A percentile compares a stretch with the other conserved stretches of the same genome.
Conservation (phyloP, 1,284 basidiomycete species). For the Xerocomus nothofagi region DNA sequence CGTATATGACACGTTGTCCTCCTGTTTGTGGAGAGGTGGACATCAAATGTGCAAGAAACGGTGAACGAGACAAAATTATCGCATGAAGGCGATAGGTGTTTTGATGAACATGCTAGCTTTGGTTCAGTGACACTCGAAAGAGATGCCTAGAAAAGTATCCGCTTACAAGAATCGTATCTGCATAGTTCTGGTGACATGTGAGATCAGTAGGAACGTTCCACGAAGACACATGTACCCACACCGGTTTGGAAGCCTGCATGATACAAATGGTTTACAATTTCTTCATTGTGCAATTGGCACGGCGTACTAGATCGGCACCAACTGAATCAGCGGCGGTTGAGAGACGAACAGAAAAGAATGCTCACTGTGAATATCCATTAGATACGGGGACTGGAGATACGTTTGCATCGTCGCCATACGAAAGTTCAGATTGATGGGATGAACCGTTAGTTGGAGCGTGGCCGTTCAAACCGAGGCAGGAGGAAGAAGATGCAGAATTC, state of each 20-base stretch:
- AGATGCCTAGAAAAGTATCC: slow-evolving; percentile 12
- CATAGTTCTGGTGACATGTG: slow-evolving; percentile 60
- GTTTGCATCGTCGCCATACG: slow-evolving; percentile 23
- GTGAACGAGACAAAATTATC: slow-evolving; percentile 83
- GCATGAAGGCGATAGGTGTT: slow-evolving; percentile 74
- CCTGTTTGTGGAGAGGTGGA: slow-evolving; percentile 65
- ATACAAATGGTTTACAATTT: slow-evolving; percentile 74
- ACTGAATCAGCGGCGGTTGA: slow-evolving; percentile 12
- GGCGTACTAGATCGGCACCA: slow-evolving; percentile 38
- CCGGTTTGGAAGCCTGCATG: slow-evolving; percentile 77
- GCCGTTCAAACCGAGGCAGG: slow-evolving; percentile 23
- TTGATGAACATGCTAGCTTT: slow-evolving; percentile 69
- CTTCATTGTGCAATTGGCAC: slow-evolving; percentile 63
- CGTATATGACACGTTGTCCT: slow-evolving; percentile 66
- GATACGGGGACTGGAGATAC: slow-evolving; percentile 25
- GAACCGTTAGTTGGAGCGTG: slow-evolving; percentile 26
- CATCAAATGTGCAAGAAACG: slow-evolving; percentile 83
- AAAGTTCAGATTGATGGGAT: slow-evolving; percentile 23
- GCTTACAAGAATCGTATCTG: slow-evolving; percentile 74
- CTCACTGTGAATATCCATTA: slow-evolving; percentile 48
- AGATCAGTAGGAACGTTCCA: slow-evolving; percentile 8
- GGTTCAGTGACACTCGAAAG: slow-evolving; percentile 17
- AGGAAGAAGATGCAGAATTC: slow-evolving; percentile 27
- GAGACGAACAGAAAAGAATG: slow-evolving; percentile 9
- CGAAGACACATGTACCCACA: slow-evolving; percentile 46